phyloP scores from a whole-genome alignment of 2,329 filamentous ascomycete species.

The Cylindrodendrum hubeiense region DNA sequence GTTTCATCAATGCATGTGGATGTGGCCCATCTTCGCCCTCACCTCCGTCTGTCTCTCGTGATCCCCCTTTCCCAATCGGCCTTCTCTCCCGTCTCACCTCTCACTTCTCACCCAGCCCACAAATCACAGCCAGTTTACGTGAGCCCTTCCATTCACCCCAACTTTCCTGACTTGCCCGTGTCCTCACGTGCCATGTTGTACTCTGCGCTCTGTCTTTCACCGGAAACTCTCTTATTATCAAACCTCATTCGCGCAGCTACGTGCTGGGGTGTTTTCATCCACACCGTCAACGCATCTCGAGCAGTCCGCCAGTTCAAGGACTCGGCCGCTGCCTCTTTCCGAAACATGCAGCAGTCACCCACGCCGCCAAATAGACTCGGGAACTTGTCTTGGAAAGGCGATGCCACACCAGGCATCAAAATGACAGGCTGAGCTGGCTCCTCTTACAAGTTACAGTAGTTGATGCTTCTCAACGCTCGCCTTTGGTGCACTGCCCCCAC shows the following conservation, averaged over 20 bases:
- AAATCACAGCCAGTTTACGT: neutral
- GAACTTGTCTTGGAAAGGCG: neutral
- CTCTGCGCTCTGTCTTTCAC: neutral
- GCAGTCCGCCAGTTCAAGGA: neutral
- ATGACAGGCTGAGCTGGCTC: neutral
- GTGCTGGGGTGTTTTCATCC: neutral
- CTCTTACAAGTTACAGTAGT: neutral
- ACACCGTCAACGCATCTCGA: neutral
- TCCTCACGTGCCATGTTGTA: neutral
- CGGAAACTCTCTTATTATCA: neutral
- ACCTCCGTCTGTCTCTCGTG: neutral
- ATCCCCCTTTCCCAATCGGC: neutral
- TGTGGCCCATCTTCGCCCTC: neutral
- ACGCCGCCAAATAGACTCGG: neutral
- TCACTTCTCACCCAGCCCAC: neutral
- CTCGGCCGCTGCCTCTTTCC: neutral
- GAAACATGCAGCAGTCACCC: neutral
- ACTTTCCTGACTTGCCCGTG: neutral
- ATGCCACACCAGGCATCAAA: neutral
- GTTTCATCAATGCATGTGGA: neutral
- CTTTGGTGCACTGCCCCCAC: neutral
- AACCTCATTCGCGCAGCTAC: neutral
- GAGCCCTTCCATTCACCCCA: neutral
- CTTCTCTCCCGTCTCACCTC: neutral
- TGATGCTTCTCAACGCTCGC: neutral